Evolutionary conservation across 805 yeast genomes (phyloP).

Genomic region (Martiniozyma abietophila): DNA sequence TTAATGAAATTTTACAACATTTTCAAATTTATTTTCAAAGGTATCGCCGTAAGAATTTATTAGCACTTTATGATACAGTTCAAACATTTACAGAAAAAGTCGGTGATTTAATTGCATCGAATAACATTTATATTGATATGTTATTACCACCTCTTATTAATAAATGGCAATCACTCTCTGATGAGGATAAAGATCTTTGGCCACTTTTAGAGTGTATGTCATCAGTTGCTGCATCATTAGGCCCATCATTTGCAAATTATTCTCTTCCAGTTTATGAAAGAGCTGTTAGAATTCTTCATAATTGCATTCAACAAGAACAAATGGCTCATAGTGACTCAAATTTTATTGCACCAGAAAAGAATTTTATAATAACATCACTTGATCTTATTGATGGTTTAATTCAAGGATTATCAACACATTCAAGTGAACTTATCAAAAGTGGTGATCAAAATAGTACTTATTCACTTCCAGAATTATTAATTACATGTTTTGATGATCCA

Average conservation of each 20-base stretch:
- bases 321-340: constrained; percentile 57
- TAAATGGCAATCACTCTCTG: constrained; percentile 70
- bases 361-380: constrained; percentile 78
- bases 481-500: constrained; percentile 65
- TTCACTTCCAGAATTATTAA: constrained; percentile 48
- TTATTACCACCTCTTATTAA: constrained; percentile 73
- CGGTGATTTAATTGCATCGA: constrained; percentile 43
- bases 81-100: constrained; percentile 80
- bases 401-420: constrained; percentile 71
- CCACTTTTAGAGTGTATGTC: constrained; percentile 91
- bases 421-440: constrained; percentile 41
- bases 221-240: constrained; percentile 78
- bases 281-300: constrained; percentile 58
- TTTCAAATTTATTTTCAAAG: constrained; percentile 64
- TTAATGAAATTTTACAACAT: constrained; percentile 58
- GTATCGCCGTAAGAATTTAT: constrained; percentile 76
- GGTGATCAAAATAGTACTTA: constrained; percentile 15
- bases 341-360: constrained; percentile 75
- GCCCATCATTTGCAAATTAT: constrained; percentile 78
- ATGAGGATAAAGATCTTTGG: constrained; percentile 81
- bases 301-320: constrained; percentile 59
- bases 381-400: constrained; percentile 89
- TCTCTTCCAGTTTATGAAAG: constrained; percentile 81
- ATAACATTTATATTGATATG: constrained; percentile 47
- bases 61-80: constrained; percentile 80